These are phyloP conservation scores for Thermothielavioides terrestris DNA, from an alignment of 495 filamentous ascomycete species.

Conservation along the genomic window DNA sequence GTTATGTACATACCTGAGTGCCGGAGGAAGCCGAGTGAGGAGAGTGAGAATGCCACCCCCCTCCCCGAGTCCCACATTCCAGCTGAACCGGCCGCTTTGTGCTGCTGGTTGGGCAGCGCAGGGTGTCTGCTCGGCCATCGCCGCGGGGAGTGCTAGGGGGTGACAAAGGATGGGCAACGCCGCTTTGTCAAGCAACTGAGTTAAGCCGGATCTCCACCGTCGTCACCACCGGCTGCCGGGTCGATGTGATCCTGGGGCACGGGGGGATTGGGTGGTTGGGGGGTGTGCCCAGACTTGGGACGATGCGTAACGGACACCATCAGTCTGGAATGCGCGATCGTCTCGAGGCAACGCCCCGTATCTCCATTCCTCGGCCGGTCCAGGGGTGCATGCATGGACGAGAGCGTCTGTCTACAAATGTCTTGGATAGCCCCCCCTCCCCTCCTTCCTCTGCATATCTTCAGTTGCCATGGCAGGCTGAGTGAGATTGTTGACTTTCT, in stretches of 20 bases:
- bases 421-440: slow-evolving; percentile 16
- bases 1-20: background rate
- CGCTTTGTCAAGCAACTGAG: slow-evolving; percentile 6
- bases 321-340: slow-evolving; percentile 20
- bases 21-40: background rate
- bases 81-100: background rate
- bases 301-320: background rate
- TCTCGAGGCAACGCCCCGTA: slow-evolving; percentile 1
- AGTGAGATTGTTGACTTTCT: slow-evolving; percentile 23
- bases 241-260: background rate
- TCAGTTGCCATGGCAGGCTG: slow-evolving; percentile 21
- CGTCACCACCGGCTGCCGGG: background rate
- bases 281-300: background rate
- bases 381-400: slow-evolving; percentile 9
- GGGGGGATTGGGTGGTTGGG: background rate
- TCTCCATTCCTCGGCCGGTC: slow-evolving; percentile 15
- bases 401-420: slow-evolving; percentile 21
- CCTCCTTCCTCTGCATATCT: slow-evolving; percentile 14
- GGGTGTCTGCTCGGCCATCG: background rate
- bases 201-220: background rate
- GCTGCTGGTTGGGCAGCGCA: background rate
- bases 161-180: slow-evolving; percentile 2
- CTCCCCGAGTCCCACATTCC: background rate
- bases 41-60: background rate
- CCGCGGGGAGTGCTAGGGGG: background rate